These are phyloP conservation scores for Sordariomycetes sp. DNA, from an alignment of 2,329 filamentous ascomycete species.

Conservation along the genomic window DNA sequence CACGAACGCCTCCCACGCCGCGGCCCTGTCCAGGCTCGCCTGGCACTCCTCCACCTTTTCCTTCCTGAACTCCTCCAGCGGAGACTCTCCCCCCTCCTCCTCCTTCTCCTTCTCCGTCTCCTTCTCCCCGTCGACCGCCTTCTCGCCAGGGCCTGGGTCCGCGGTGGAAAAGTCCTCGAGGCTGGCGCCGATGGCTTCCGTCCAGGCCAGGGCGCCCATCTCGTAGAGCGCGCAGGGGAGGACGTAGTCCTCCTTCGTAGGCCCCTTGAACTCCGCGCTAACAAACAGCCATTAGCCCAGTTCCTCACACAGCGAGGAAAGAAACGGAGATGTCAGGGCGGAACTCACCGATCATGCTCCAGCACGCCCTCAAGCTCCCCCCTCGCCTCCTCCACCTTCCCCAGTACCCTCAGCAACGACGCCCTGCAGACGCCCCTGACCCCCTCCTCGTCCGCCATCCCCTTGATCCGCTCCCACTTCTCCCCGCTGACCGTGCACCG, in stretches of 20 bases:
- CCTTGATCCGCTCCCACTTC: constrained; percentile 31
- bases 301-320: neutral
- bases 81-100: constrained; percentile 11
- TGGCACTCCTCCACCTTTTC: constrained; percentile 50
- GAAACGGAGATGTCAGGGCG: neutral
- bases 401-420: constrained; percentile 53
- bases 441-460: constrained; percentile 48
- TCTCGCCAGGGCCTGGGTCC: neutral
- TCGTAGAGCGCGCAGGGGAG: constrained; percentile 75
- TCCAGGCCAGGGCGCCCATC: constrained; percentile 72
- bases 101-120: neutral
- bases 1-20: constrained; percentile 60
- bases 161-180: constrained; percentile 3
- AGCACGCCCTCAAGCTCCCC: constrained; percentile 54
- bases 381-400: constrained; percentile 54
- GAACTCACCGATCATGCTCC: constrained; percentile 46
- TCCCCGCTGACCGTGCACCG: constrained; percentile 42
- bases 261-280: constrained; percentile 45
- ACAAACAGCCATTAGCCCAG: neutral
- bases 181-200: constrained; percentile 39
- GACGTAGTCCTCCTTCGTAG: constrained; percentile 57
- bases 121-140: neutral
- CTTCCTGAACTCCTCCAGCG: constrained; percentile 23
- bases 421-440: constrained; percentile 58
- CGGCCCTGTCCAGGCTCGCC: constrained; percentile 54